Evolutionary conservation across 352 stramenopile genomes (phyloP).

Genomic region (Phytophthora chlamydospora): DNA sequence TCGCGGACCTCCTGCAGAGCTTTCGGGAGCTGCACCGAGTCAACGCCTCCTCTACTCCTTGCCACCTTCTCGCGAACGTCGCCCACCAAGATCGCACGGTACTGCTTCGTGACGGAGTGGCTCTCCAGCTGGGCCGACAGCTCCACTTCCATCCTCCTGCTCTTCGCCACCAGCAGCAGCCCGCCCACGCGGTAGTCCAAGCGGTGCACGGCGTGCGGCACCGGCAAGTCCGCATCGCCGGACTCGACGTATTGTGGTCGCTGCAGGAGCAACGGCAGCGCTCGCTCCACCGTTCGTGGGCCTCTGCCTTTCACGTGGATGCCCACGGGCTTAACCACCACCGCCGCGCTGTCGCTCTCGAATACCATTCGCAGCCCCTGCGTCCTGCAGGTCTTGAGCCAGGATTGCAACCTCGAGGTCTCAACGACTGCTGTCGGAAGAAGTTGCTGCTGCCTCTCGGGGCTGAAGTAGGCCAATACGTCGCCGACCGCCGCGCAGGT

Average conservation of each 20-base stretch:
- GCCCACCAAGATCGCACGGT: slow-evolving; percentile 60
- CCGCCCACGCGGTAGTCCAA: slow-evolving; percentile 68
- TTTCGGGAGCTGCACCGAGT: slow-evolving; percentile 16
- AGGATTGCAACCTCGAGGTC: slow-evolving; percentile 15
- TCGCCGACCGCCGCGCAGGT: slow-evolving; percentile 34
- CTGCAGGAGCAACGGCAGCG: slow-evolving; percentile 46
- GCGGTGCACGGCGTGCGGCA: slow-evolving; percentile 58
- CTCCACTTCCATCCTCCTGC: slow-evolving; percentile 44
- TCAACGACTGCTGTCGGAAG: neutral
- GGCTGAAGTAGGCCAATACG: slow-evolving; percentile 36
- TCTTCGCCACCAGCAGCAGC: slow-evolving; percentile 68
- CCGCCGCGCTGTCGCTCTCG: slow-evolving; percentile 47
- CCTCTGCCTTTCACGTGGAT: slow-evolving; percentile 70
- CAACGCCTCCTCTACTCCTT: neutral
- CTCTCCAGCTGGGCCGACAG: slow-evolving; percentile 55
- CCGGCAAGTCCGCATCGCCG: slow-evolving; percentile 27
- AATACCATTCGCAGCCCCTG: slow-evolving; percentile 67
- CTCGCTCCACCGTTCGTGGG: slow-evolving; percentile 51
- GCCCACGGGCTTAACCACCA: slow-evolving; percentile 65
- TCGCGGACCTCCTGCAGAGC: slow-evolving; percentile 23
- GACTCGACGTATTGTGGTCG: neutral
- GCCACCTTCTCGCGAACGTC: slow-evolving; percentile 10
- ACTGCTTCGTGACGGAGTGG: slow-evolving; percentile 55
- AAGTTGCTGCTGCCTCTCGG: slow-evolving; percentile 11
- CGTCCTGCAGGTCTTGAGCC: slow-evolving; percentile 46